These are phyloP conservation scores for Eutrema salsugineum DNA, from an alignment of 441 rosid genomes.

Conservation along the genomic window DNA sequence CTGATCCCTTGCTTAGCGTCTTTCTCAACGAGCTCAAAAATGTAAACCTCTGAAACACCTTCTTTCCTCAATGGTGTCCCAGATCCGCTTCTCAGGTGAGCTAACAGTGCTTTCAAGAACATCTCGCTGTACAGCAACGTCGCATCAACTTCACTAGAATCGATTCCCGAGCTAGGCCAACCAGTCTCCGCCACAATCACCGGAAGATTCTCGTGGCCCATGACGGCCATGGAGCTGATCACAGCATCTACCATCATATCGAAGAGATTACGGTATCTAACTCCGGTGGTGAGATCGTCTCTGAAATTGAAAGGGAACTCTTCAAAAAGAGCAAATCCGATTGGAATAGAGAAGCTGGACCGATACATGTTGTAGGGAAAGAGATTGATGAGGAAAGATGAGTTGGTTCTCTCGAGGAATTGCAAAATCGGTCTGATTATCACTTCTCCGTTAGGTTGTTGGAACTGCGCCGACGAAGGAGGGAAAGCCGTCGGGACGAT, in stretches of 20 bases:
- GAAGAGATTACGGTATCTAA: conserved; percentile 69
- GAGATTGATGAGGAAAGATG: conserved; percentile 70
- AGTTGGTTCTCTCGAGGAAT: conserved; percentile 61
- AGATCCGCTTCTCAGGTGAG: conserved; percentile 53
- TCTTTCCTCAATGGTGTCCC: conserved; percentile 83
- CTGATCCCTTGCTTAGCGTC: conserved; percentile 38
- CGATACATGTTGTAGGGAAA: conserved; percentile 77
- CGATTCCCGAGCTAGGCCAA: conserved; percentile 71
- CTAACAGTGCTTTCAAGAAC: conserved; percentile 57
- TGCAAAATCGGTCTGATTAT: conserved; percentile 64
- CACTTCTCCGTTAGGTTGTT: conserved; percentile 53
- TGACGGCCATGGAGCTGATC: conserved; percentile 60
- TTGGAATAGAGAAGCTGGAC: conserved; percentile 57
- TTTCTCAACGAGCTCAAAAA: conserved; percentile 66
- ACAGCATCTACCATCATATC: conserved; percentile 90
- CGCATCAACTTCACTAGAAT: conserved; percentile 60
- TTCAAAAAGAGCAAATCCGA: conserved; percentile 82
- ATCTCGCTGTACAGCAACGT: conserved; percentile 55
- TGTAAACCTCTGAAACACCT: conserved; percentile 61
- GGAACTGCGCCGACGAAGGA: conserved; percentile 69
- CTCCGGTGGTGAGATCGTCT: conserved; percentile 74
- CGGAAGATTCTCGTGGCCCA: conserved; percentile 70
- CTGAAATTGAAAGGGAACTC: conserved; percentile 68
- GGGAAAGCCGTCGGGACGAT: conserved; percentile 69
- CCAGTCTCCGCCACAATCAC: conserved; percentile 82